Evolutionary conservation across 1,284 basidiomycete genomes (phyloP), one percentile per base, ranked within the genome.

Genomic region (Boletellus sp.): DNA sequence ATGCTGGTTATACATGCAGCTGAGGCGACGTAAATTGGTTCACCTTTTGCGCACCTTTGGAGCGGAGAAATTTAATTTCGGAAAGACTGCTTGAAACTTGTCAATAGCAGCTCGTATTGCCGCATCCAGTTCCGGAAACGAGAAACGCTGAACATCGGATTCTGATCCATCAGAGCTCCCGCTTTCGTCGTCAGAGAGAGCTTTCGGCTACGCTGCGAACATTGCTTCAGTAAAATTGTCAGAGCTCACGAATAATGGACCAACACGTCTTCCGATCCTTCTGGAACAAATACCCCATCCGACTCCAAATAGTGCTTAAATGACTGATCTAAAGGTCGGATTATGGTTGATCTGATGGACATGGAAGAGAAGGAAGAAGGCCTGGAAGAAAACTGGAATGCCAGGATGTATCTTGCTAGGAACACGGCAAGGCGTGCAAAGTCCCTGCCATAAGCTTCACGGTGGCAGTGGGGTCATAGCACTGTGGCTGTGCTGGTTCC

Each of bases 1-100:
- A 58, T 24, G 15, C 12, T 32, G 16, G 44, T 54, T 45, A 44
- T 28, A 18, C 7, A 35, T 24, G 10, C 39, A 13, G n/a, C n/a
- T n/a, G n/a, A n/a, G 26, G 26, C 13, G 7, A 48, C 45, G 43
- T 21, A 33, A n/a, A n/a, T 3, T 3, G 8, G 8, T 18, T 33
- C 26, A 24, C 41, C 48, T 8, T 22, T 19, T 55, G 66, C 76
- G 48, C 59, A 91, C 93, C 73, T 87, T 86, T 26, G 93, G 93
- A 16, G 90, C 86, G 4, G 93, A 92, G 74, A 94, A 96, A 64
- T 96, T 97, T 47, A 97, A 80, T 68, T 99, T 99, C 0, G 96
- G 94, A 63, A 99, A 98, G 8, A 97, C 87, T 4, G 89, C 85
- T 2, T 83, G 88, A 58, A 93, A 95, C 52, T 81, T 72, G 24